Percentiles rank a stretch among this genome's conserved stretches.
These are phyloP conservation scores for Phialophora verrucosa DNA, from an alignment of 2,329 filamentous ascomycete genomes.

Conservation along the genomic window DNA sequence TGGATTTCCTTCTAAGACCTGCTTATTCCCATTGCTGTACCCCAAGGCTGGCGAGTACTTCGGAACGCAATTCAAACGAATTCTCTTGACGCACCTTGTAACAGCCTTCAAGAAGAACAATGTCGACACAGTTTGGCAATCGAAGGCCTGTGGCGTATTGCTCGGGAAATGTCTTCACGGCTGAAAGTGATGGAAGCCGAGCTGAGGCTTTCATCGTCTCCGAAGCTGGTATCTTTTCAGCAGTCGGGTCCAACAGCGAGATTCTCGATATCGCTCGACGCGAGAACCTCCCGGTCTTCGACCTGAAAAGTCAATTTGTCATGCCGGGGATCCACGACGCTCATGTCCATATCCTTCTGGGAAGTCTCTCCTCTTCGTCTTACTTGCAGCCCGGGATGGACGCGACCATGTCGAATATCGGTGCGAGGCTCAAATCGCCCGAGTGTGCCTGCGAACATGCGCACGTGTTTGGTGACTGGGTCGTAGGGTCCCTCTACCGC, in stretches of 20 bases:
- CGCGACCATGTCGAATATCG: conserved; percentile 17
- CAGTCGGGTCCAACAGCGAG: conserved; percentile 19
- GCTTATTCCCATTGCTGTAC: neutral
- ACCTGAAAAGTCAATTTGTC: conserved; percentile 17
- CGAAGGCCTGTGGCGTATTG: conserved; percentile 15
- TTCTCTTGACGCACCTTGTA: neutral
- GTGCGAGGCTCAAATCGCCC: conserved; percentile 19
- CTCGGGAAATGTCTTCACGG: conserved; percentile 23
- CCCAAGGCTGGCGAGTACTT: neutral
- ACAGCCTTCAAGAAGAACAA: neutral
- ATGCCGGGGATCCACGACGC: conserved; percentile 30
- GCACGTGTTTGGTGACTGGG: conserved; percentile 37
- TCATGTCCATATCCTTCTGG: conserved; percentile 22
- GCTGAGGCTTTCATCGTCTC: conserved; percentile 27
- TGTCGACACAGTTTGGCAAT: neutral
- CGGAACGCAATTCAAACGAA: neutral
- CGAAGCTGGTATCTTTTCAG: conserved; percentile 11
- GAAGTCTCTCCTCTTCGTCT: conserved; percentile 10
- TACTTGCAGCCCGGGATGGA: conserved; percentile 12
- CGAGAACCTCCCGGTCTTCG: conserved; percentile 13
- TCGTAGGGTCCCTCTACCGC: conserved; percentile 38
- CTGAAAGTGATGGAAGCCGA: neutral
- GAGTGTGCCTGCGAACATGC: conserved; percentile 21
- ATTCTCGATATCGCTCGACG: conserved; percentile 18
- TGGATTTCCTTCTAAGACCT: neutral